Conservation (phyloP, 148 eudicot genomes). For the Chenopodium quinoa region DNA sequence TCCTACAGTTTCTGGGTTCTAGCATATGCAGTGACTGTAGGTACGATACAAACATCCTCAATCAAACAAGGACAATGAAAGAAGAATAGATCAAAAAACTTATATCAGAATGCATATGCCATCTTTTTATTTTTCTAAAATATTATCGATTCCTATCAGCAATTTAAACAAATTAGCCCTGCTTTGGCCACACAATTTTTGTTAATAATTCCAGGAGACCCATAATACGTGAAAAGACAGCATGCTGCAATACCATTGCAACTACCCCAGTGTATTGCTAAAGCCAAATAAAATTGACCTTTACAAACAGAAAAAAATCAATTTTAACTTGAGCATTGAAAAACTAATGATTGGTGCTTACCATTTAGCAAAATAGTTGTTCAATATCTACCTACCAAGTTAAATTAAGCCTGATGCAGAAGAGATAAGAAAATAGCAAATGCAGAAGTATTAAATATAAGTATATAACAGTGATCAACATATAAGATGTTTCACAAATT, state of each 20-base stretch:
- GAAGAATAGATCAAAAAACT: neutral
- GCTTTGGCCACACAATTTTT: neutral
- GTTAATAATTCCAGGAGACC: neutral
- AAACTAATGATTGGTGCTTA: neutral
- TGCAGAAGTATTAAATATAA: neutral
- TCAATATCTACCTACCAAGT: neutral
- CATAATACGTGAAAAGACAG: neutral
- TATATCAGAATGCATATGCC: neutral
- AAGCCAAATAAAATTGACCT: too few species aligned
- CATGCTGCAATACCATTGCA: neutral
- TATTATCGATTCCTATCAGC: neutral
- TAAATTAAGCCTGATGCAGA: neutral
- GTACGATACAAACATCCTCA: neutral
- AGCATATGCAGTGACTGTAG: constrained; percentile 17
- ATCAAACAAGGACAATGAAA: neutral
- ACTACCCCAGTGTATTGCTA: neutral
- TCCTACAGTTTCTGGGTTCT: constrained; percentile 12
- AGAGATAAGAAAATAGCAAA: neutral
- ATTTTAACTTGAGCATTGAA: neutral
- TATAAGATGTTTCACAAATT: neutral
- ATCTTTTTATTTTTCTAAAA: too few species aligned
- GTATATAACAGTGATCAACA: neutral
- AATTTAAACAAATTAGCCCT: neutral
- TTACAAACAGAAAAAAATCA: neutral
- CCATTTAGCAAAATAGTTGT: neutral